A percentile compares a stretch with the other conserved stretches of the same genome.
Evolutionary conservation across 495 filamentous ascomycete species (phyloP).

Genomic region (Xylaria palmicola): DNA sequence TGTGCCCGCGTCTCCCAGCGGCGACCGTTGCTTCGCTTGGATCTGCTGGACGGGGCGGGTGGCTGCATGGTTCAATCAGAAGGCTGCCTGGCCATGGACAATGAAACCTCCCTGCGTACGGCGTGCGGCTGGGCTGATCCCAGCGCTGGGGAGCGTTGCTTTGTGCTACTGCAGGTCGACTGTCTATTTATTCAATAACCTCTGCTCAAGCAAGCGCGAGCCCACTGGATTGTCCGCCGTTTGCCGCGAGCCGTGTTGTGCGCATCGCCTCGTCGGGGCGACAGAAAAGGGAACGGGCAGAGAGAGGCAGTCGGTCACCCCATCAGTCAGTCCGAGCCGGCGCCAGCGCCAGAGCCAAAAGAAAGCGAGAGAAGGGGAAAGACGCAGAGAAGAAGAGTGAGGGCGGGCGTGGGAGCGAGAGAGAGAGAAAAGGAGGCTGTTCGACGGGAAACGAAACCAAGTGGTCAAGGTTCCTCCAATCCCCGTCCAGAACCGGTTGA

Average conservation of each 20-base stretch:
- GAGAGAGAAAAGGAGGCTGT: constrained; percentile 6
- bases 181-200: constrained; percentile 10
- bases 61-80: not conserved
- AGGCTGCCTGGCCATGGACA: constrained; percentile 3
- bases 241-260: not conserved
- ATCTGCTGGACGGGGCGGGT: constrained; percentile 6
- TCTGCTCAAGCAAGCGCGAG: constrained; percentile 2
- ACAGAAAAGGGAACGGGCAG: no score
- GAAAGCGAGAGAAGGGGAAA: not conserved
- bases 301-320: no score
- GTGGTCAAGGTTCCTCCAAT: constrained; percentile 32
- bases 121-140: constrained; percentile 16
- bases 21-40: not conserved
- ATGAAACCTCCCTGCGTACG: constrained; percentile 13
- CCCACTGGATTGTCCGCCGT: not conserved
- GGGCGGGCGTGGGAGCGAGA: not conserved
- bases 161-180: constrained; percentile 3
- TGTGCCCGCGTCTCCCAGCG: not conserved
- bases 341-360: not conserved
- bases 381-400: not conserved
- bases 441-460: constrained; percentile 25
- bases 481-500: constrained; percentile 23
- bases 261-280: not conserved
- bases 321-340: no score
- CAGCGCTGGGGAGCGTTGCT: constrained; percentile 12